Conservation (phyloP, 257 asterid species). For the Thymus quinquecostatus region DNA sequence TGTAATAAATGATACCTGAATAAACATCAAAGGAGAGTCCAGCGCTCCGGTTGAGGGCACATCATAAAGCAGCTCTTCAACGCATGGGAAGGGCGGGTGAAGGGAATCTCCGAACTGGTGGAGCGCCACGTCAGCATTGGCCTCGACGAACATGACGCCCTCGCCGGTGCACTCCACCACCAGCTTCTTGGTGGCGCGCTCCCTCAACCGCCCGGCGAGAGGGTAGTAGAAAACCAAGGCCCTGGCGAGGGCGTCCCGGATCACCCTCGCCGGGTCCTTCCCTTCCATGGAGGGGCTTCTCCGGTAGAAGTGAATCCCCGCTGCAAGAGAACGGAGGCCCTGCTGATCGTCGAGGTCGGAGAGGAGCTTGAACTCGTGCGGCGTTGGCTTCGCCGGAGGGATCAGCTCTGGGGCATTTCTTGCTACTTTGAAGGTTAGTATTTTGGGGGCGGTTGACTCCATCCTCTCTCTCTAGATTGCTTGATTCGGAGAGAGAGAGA, state of each 20-base stretch:
- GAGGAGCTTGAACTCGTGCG: conserved; percentile 50
- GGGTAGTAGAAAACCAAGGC: conserved; percentile 74
- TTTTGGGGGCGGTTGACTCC: conserved; percentile 39
- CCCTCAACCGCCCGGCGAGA: conserved; percentile 69
- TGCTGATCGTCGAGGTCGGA: conserved; percentile 73
- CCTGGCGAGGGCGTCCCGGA: conserved; percentile 53
- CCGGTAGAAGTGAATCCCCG: conserved; percentile 55
- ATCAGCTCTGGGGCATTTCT: conserved; percentile 51
- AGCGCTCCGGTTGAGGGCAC: conserved; percentile 58
- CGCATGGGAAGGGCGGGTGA: conserved; percentile 68
- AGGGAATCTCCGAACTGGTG: conserved; percentile 58
- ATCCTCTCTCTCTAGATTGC: conserved; percentile 16
- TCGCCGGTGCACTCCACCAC: conserved; percentile 75
- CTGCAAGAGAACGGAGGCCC: conserved; percentile 57
- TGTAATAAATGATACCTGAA: conserved; percentile 49
- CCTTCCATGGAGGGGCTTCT: conserved; percentile 30
- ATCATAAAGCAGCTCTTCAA: conserved; percentile 65
- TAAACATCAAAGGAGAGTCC: conserved; percentile 52
- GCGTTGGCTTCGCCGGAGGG: conserved; percentile 59
- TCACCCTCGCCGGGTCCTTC: conserved; percentile 52
- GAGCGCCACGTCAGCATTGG: conserved; percentile 58
- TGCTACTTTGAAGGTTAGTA: conserved; percentile 46
- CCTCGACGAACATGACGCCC: conserved; percentile 65
- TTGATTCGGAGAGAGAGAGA: no score
- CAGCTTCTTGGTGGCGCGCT: conserved; percentile 50